Base-by-base conservation (phyloP, 495 filamentous ascomycete genomes). In the Neurospora sp. region DNA sequence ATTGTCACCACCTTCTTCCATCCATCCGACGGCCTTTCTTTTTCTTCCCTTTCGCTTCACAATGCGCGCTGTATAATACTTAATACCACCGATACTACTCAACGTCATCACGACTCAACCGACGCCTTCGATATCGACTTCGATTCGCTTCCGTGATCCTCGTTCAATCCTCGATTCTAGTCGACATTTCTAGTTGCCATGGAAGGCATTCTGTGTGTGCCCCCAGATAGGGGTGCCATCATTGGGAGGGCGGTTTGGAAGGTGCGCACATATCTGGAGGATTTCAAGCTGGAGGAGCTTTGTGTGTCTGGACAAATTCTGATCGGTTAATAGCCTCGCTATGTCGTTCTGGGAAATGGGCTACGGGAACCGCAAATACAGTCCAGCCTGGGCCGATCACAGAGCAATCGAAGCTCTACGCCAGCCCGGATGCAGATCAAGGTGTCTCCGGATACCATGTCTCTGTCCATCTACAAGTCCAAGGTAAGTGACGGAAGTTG, bases 231-330 rank as follows among this genome's bases (percentile, higher is more conserved):
- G 75, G 83, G 85, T 41, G 83, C 86, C 59, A 86, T 89, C 73
- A 83, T 89, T 53, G 86, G 86, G 42, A 84, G 84, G 72, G 82
- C 87, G 16, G 70, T 85, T 16, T 89, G 87, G 87, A 89, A 89
- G 87, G 87, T 89, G 73, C 69, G 78, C 70, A 31, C 18, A 22
- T 48, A 18, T 53, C 61, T 16, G 20, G 16, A 72, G 53, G 35
- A 14, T 6, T 0, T 10, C 31, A 65, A 65, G 10, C 27, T 35
- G 14, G 53, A 37, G 27, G 53, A 65, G 53, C 53, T 65, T 65
- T 35, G 22, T 65, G 38, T 53, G 10, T 27, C 16, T 42, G 9
- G 35, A 31, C 59, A 69, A n/a, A 44, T 35, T 42, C 73, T 78
- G 68, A 74, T 72, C 3, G 18, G 39, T 38, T 39, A 20, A 41